A percentile compares a stretch with the other conserved stretches of the same genome.
Conservation (phyloP, 352 stramenopile genomes). For the Pythium grandisporangium region DNA sequence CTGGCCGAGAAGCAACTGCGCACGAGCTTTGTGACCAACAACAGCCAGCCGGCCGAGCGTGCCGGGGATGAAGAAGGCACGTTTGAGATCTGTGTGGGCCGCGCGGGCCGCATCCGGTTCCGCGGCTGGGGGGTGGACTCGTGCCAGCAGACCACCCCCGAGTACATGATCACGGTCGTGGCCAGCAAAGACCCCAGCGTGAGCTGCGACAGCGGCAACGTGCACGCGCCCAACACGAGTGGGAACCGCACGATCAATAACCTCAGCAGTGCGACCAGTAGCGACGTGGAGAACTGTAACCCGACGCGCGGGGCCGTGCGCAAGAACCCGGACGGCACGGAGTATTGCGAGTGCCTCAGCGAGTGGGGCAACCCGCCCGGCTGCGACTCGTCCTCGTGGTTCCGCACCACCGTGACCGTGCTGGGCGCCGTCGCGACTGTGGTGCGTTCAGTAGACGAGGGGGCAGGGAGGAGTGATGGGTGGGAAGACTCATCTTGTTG, state of each 20-base stretch:
- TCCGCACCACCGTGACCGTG: conserved; percentile 22
- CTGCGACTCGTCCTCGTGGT: conserved; percentile 18
- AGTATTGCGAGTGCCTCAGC: conserved; percentile 20
- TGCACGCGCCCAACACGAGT: conserved; percentile 3
- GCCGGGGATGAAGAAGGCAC: conserved; percentile 2
- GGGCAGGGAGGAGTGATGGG: not conserved
- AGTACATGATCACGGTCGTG: conserved; percentile 14
- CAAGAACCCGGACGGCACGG: conserved; percentile 4
- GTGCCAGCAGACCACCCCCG: conserved; percentile 11
- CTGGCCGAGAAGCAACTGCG: conserved; percentile 14
- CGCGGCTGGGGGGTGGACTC: conserved; percentile 16
- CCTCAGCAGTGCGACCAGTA: conserved; percentile 5
- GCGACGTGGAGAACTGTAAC: conserved; percentile 14
- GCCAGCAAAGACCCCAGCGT: too few species aligned
- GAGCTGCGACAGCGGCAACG: conserved; percentile 9
- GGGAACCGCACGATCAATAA: not conserved
- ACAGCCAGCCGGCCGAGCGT: conserved; percentile 10
- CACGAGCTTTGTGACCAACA: conserved; percentile 12
- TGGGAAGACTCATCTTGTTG: not conserved
- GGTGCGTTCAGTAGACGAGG: conserved; percentile 5
- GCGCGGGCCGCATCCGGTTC: conserved; percentile 8
- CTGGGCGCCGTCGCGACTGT: conserved; percentile 18
- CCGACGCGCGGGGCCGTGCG: conserved; percentile 8
- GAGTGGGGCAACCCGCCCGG: conserved; percentile 22
- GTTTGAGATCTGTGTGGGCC: conserved; percentile 8